These are phyloP conservation scores for Jacaranda mimosifolia DNA, from an alignment of 257 asterid genomes.

Conservation along the genomic window DNA sequence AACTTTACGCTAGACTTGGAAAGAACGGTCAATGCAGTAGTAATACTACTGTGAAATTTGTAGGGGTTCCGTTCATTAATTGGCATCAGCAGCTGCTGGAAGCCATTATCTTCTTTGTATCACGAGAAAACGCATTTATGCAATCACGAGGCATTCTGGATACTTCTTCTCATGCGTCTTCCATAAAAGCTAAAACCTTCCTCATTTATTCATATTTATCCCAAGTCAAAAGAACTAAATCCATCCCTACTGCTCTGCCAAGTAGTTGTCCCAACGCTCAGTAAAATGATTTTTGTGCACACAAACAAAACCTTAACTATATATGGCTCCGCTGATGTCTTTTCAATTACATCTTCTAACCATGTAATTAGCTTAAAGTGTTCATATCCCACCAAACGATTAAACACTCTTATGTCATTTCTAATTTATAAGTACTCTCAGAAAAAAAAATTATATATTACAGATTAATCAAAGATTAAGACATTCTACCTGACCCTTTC, in stretches of 20 bases:
- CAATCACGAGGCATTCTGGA: conserved; percentile 14
- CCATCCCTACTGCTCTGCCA: not conserved
- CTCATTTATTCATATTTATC: not conserved
- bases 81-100: conserved; percentile 38
- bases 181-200: conserved; percentile 3
- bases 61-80: not conserved
- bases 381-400: conserved; percentile 24
- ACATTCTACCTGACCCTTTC: conserved; percentile 45
- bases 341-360: not conserved
- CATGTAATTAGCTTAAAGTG: not conserved
- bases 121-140: conserved; percentile 29
- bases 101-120: conserved; percentile 9
- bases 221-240: not conserved
- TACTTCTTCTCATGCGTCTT: not conserved
- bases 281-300: not conserved
- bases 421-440: not conserved
- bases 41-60: not conserved
- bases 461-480: conserved; percentile 37
- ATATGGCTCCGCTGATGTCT: not conserved
- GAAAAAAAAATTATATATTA: not conserved
- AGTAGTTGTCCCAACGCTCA: not conserved
- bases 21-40: not conserved
- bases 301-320: not conserved
- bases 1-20: not conserved
- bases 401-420: conserved; percentile 30